Percentiles rank a stretch among this genome's conserved stretches.
Conservation (phyloP, 768 basidiomycete genomes). For the Cyathus striatus region DNA sequence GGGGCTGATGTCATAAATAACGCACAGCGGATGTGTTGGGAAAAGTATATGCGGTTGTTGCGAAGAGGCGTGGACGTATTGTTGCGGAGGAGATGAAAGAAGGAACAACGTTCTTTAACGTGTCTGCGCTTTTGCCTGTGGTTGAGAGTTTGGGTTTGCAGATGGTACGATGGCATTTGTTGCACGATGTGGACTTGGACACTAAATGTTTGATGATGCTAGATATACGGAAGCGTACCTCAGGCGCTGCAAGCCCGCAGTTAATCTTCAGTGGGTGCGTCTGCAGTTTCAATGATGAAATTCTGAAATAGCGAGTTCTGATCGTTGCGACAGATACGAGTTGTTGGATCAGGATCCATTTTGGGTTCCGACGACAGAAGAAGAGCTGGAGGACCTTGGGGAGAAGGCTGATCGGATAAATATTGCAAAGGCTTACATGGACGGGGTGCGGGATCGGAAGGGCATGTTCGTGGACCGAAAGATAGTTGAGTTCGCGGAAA, state of each 20-base stretch:
- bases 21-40: constrained; percentile 92
- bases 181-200: background rate
- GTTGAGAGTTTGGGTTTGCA: constrained; percentile 98
- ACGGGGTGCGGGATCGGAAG: constrained; percentile 84
- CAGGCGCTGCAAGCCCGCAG: constrained; percentile 96
- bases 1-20: constrained; percentile 2
- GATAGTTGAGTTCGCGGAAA: constrained; percentile 94
- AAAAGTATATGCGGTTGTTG: constrained; percentile 94
- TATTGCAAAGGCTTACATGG: constrained; percentile 92
- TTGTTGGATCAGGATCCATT: constrained; percentile 92
- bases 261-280: constrained; percentile 91
- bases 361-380: constrained; percentile 97
- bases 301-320: background rate
- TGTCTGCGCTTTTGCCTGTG: constrained; percentile 87
- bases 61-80: constrained; percentile 86
- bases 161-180: constrained; percentile 29
- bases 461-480: constrained; percentile 95
- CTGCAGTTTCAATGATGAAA: background rate
- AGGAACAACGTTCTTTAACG: constrained; percentile 91
- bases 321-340: constrained; percentile 61
- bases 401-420: constrained; percentile 93
- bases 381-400: constrained; percentile 94
- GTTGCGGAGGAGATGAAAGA: constrained; percentile 99
- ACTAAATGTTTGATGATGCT: no score
- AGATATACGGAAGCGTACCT: constrained; percentile 95